These are phyloP conservation scores for Apiospora pterosperma DNA, from an alignment of 2,329 filamentous ascomycete species.

Conservation along the genomic window DNA sequence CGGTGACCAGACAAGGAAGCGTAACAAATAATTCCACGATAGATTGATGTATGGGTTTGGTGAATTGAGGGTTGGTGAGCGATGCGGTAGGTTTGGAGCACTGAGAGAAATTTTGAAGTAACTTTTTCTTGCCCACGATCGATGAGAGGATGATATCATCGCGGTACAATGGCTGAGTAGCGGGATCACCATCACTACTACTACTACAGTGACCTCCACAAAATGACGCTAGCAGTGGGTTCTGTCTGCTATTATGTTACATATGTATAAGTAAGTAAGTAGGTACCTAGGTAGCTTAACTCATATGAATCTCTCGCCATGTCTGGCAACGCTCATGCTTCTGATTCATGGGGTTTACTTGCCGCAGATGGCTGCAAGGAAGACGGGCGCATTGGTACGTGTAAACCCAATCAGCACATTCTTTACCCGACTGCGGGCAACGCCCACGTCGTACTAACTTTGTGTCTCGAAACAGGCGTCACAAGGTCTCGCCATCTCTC, in stretches of 20 bases:
- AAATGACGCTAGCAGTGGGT: slow-evolving; percentile 7
- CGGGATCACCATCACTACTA: not conserved
- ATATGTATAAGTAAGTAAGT: too few relatives aligned
- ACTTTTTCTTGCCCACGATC: not conserved
- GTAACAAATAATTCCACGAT: not conserved
- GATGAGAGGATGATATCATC: slow-evolving; percentile 7
- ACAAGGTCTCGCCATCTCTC: not conserved
- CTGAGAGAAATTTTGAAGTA: not conserved
- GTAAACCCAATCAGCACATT: not conserved
- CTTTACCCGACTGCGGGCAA: not conserved
- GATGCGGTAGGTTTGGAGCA: not conserved
- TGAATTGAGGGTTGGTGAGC: not conserved
- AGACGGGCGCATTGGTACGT: not conserved
- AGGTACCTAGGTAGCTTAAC: too few relatives aligned
- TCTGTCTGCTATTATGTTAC: not conserved
- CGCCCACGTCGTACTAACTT: not conserved
- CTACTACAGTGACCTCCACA: not conserved
- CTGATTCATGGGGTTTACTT: not conserved
- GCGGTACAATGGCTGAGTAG: not conserved
- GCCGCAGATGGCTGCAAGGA: too few relatives aligned
- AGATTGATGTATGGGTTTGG: not conserved
- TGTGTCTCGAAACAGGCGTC: not conserved
- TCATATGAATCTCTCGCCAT: not conserved
- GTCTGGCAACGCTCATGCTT: not conserved
- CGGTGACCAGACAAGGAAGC: not conserved